Evolutionary conservation across 2,329 filamentous ascomycete species (phyloP), one percentile per base, ranked within the genome.

Genomic region (Knufia petricola): DNA sequence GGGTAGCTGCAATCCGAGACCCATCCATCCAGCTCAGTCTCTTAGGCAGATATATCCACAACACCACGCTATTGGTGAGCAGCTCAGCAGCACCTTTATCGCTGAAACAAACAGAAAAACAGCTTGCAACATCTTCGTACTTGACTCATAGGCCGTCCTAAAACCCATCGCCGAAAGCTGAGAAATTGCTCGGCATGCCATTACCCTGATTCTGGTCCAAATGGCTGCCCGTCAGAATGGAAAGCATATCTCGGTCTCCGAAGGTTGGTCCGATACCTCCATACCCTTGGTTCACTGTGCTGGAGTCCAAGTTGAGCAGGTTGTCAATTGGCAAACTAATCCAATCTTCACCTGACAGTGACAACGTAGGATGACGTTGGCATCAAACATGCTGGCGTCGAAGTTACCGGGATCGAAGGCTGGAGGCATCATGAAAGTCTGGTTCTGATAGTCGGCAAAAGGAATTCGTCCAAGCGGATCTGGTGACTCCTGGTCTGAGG

Each of bases 191-290:
- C 3, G 32, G 21, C 44, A 47, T 47, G 4, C 34, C 31, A 40
- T 38, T 36, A 3, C 24, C 46, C 15, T 40, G 38, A 17, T 48
- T 48, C 19, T 42, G 46, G 19, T 42, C 46, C 20, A 41, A 24
- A 2, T 48, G 37, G 8, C 24, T 24, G 8, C 37, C 46, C 21
- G 46, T 41, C 15, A 41, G 30, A 28, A 48, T 38, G 26, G 20
- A 38, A n/a, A 72, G 57, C 68, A 72, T 69, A 50, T 72, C 69
- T 48, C 69, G 69, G 39, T 69, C 76, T 1, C 75, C 77, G 12
- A 82, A 68, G 63, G 79, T 77, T n/a, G 77, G 77, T 0, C 78
- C 78, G 17, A 73, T 77, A 19, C 79, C 77, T 47, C 79, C 76
- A 1, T 75, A 71, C 10, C 75, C 75, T 58, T 74, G 74, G 52